These are phyloP conservation scores for Adansonia rubrostipa DNA, from an alignment of 441 rosid species.

Conservation along the genomic window DNA sequence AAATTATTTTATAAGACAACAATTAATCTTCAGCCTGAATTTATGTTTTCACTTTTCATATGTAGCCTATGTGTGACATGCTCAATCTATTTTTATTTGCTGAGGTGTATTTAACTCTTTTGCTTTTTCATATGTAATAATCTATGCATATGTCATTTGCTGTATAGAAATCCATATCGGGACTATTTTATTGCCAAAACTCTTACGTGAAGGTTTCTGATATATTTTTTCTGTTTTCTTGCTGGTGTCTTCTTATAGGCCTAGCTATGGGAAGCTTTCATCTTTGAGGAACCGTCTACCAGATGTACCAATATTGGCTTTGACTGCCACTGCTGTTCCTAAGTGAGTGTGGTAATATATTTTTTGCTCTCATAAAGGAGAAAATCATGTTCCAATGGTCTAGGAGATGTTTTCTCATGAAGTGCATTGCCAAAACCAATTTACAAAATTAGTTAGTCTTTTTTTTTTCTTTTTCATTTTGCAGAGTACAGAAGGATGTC, in stretches of 20 bases:
- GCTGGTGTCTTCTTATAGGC: conserved; percentile 47
- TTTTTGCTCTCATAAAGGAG: conserved; percentile 12
- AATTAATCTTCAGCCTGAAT: background rate
- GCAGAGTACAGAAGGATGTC: conserved; percentile 93
- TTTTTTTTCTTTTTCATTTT: conserved; percentile 28
- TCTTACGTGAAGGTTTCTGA: conserved; percentile 1
- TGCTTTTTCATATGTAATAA: background rate
- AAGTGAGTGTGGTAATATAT: conserved; percentile 56
- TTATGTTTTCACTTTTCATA: background rate
- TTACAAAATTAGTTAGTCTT: conserved; percentile 17
- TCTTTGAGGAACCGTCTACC: conserved; percentile 70
- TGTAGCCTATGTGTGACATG: background rate
- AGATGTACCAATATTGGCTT: conserved; percentile 82
- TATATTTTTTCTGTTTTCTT: background rate
- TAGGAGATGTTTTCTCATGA: background rate
- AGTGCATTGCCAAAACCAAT: background rate
- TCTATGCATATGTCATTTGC: background rate
- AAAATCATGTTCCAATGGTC: background rate
- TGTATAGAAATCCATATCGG: background rate
- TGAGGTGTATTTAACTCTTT: conserved; percentile 1
- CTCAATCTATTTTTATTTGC: conserved; percentile 1
- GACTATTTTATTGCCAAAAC: conserved; percentile 19
- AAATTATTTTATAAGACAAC: background rate
- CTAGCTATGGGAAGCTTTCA: conserved; percentile 87
- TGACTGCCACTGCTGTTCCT: conserved; percentile 96